Percentiles rank a stretch among this genome's conserved stretches.
Evolutionary conservation across 2,329 filamentous ascomycete genomes (phyloP).

Genomic region (Ceratocystis cacaofunesta): DNA sequence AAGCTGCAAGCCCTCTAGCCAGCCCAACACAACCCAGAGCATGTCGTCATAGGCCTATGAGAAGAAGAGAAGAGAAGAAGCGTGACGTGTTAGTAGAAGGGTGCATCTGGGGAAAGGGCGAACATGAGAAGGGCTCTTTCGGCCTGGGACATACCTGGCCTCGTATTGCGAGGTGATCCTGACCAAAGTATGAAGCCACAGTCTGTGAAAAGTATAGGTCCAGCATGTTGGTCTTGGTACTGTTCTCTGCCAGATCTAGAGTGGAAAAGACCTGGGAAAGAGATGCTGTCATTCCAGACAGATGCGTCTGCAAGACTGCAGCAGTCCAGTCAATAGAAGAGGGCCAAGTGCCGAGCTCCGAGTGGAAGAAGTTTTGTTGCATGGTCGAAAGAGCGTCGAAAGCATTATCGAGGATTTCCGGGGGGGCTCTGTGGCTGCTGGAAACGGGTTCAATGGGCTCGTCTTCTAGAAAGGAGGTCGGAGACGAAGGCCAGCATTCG

Average conservation of each 20-base stretch:
- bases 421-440: slow-evolving; percentile 16
- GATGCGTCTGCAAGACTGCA: slow-evolving; percentile 66
- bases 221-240: slow-evolving; percentile 59
- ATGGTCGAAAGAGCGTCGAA: slow-evolving; percentile 56
- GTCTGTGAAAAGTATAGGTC: slow-evolving; percentile 68
- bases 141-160: slow-evolving; percentile 30
- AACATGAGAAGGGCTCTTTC: neutral
- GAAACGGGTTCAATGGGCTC: neutral
- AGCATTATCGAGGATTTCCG: slow-evolving; percentile 32
- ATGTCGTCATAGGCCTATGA: slow-evolving; percentile 78
- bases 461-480: slow-evolving; percentile 16
- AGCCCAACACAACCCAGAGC: slow-evolving; percentile 85
- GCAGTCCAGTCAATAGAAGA: slow-evolving; percentile 84
- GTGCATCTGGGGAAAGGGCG: neutral
- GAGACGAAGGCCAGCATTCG: slow-evolving; percentile 10
- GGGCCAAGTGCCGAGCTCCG: slow-evolving; percentile 71
- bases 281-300: slow-evolving; percentile 59
- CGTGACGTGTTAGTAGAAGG: slow-evolving; percentile 10
- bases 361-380: slow-evolving; percentile 62
- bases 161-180: slow-evolving; percentile 61
- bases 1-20: slow-evolving; percentile 72
- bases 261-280: slow-evolving; percentile 45
- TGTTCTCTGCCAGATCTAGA: slow-evolving; percentile 27
- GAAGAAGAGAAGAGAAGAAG: neutral
- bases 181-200: slow-evolving; percentile 69